These are phyloP conservation scores for Lipomyces yamanashiensis DNA, from an alignment of 805 yeast genomes.

Conservation along the genomic window DNA sequence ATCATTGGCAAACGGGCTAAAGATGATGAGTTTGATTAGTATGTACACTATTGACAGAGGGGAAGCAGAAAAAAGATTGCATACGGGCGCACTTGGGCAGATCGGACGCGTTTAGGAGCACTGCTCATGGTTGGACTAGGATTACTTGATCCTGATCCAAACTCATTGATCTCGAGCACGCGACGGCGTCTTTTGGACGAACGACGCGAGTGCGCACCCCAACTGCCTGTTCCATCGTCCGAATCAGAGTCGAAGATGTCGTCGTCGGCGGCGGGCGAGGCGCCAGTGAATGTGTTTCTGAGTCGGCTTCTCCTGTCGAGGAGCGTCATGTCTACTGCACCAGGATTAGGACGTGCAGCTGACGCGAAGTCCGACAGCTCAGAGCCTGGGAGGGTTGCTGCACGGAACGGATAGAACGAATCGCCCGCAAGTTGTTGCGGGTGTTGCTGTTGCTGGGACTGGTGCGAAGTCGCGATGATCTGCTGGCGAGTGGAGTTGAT, in stretches of 20 bases:
- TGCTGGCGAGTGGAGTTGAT: not conserved
- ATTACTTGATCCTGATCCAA: not conserved
- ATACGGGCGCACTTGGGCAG: conserved; percentile 8
- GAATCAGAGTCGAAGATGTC: conserved; percentile 14
- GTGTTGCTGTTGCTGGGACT: no score
- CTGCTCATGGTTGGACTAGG: not conserved
- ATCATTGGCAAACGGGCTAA: conserved; percentile 28
- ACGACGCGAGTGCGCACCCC: not conserved
- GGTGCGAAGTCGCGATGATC: not conserved
- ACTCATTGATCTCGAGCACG: not conserved
- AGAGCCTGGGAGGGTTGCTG: no score
- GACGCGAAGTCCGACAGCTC: not conserved
- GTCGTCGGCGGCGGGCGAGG: conserved; percentile 8
- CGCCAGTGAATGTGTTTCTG: no score
- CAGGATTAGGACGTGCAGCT: not conserved
- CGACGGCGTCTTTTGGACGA: conserved; percentile 1
- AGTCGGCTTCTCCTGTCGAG: not conserved
- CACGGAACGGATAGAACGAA: no score
- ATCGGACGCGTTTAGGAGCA: conserved; percentile 1
- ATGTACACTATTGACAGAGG: not conserved
- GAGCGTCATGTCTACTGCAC: not conserved
- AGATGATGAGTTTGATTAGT: not conserved
- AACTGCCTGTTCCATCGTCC: not conserved
- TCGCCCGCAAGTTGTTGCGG: no score
- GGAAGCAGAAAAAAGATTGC: not conserved